Percentiles rank a stretch among this genome's conserved stretches.
Conservation (phyloP, 2,329 filamentous ascomycete species). For the Lecanicillium sp. region DNA sequence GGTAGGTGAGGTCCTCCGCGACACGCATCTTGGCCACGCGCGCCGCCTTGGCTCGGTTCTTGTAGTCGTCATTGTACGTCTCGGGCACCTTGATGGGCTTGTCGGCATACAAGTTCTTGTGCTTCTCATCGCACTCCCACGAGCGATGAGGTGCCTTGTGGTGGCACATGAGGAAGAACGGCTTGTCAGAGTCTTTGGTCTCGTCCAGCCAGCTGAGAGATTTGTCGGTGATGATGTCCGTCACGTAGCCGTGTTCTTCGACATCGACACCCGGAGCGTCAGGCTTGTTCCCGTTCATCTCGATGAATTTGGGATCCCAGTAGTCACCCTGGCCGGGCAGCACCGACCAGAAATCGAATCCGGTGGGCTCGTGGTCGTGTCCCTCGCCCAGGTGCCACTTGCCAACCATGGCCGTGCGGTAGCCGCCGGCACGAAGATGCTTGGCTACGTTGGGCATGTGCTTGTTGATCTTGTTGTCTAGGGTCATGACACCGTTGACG, state of each 20-base stretch:
- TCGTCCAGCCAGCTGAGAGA: constrained; percentile 32
- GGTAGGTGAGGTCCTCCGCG: constrained; percentile 42
- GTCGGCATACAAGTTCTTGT: constrained; percentile 39
- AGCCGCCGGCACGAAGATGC: constrained; percentile 36
- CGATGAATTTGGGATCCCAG: constrained; percentile 42
- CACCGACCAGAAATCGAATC: constrained; percentile 44
- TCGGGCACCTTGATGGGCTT: constrained; percentile 38
- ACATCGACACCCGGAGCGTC: too few relatives aligned
- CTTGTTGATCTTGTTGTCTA: constrained; percentile 41
- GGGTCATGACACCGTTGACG: constrained; percentile 43
- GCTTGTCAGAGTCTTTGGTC: constrained; percentile 27
- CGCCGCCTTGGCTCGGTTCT: constrained; percentile 42
- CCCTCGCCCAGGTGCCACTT: constrained; percentile 49
- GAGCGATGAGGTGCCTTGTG: constrained; percentile 47
- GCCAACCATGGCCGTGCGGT: constrained; percentile 44
- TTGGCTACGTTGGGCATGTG: constrained; percentile 44
- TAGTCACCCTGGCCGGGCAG: constrained; percentile 45
- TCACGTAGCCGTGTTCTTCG: constrained; percentile 37
- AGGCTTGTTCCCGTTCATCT: constrained; percentile 22
- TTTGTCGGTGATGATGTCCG: constrained; percentile 45
- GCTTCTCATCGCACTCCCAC: constrained; percentile 43
- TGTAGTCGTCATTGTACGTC: constrained; percentile 46
- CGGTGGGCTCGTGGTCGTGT: constrained; percentile 33
- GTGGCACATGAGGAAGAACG: constrained; percentile 49
- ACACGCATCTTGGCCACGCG: constrained; percentile 43